A percentile compares a stretch with the other conserved stretches of the same genome.
Evolutionary conservation across 106 monocot genomes (phyloP).

Genomic region (Alisma plantagoaquatica): DNA sequence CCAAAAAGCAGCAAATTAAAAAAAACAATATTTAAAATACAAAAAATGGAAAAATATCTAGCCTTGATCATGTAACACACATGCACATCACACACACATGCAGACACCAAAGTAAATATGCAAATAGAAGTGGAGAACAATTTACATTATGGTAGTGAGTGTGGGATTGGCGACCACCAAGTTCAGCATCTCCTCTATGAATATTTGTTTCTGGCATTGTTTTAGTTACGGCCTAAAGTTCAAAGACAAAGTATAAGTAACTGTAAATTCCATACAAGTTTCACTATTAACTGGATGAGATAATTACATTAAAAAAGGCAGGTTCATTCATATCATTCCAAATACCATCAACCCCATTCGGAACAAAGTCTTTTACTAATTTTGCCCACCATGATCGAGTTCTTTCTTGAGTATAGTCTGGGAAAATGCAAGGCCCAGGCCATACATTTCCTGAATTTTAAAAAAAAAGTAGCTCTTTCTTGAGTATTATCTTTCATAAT

Average conservation of each 20-base stretch:
- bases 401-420: conserved; percentile 74
- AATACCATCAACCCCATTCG: conserved; percentile 98
- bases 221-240: conserved; percentile 90
- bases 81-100: too few relatives aligned
- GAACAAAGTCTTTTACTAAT: conserved; percentile 71
- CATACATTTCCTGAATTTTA: conserved; percentile 58
- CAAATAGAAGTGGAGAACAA: not conserved
- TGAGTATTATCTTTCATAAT: not conserved
- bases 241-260: conserved; percentile 2
- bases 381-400: conserved; percentile 86
- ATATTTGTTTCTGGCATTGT: conserved; percentile 96
- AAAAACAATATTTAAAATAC: too few relatives aligned
- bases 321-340: conserved; percentile 99
- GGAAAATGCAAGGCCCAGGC: conserved; percentile 98
- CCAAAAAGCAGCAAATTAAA: too few relatives aligned
- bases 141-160: conserved; percentile 94
- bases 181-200: conserved; percentile 74
- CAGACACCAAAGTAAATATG: too few relatives aligned
- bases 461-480: not conserved
- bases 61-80: too few relatives aligned
- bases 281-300: not conserved
- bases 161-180: conserved; percentile 80
- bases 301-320: conserved; percentile 77
- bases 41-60: too few relatives aligned
- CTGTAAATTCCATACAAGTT: not conserved